Conservation (phyloP, 768 basidiomycete genomes). For the Boletus vinaceobasis region DNA sequence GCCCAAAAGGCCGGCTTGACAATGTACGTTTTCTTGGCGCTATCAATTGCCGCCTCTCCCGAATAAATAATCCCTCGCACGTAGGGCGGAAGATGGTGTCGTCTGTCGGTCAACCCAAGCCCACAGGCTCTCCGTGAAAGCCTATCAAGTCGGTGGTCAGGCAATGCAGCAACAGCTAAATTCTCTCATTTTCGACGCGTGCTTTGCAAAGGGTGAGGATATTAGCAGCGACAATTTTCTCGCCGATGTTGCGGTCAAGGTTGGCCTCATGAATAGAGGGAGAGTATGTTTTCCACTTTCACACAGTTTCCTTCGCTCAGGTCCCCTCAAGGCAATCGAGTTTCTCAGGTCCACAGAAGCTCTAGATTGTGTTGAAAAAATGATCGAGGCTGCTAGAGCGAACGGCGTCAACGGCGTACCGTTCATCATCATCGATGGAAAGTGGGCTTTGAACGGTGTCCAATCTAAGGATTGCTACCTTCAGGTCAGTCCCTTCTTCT, state of each 20-base stretch:
- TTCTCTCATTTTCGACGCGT: conserved; percentile 38
- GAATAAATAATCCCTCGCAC: not conserved
- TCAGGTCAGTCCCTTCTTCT: conserved; percentile 27
- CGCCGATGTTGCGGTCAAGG: conserved; percentile 34
- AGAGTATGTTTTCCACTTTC: conserved; percentile 28
- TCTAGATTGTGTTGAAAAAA: conserved; percentile 38
- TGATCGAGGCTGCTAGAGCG: conserved; percentile 38
- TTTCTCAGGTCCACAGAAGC: conserved; percentile 43
- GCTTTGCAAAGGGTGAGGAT: conserved; percentile 40
- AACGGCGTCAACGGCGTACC: conserved; percentile 52
- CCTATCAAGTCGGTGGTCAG: conserved; percentile 40
- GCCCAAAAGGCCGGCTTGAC: conserved; percentile 26
- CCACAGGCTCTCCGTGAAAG: conserved; percentile 45
- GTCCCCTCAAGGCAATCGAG: conserved; percentile 30
- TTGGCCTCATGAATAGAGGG: conserved; percentile 38
- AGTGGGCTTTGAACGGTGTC: conserved; percentile 45
- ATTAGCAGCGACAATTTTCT: conserved; percentile 36
- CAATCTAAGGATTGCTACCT: conserved; percentile 40
- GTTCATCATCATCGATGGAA: conserved; percentile 46
- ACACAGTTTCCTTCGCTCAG: not conserved
- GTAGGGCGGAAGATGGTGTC: conserved; percentile 37
- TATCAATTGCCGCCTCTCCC: not conserved
- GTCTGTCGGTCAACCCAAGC: conserved; percentile 40
- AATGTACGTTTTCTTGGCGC: conserved; percentile 17
- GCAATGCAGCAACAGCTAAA: conserved; percentile 37